These are phyloP conservation scores for Athelia sp. DNA, from an alignment of 1,284 basidiomycete genomes.

Conservation along the genomic window DNA sequence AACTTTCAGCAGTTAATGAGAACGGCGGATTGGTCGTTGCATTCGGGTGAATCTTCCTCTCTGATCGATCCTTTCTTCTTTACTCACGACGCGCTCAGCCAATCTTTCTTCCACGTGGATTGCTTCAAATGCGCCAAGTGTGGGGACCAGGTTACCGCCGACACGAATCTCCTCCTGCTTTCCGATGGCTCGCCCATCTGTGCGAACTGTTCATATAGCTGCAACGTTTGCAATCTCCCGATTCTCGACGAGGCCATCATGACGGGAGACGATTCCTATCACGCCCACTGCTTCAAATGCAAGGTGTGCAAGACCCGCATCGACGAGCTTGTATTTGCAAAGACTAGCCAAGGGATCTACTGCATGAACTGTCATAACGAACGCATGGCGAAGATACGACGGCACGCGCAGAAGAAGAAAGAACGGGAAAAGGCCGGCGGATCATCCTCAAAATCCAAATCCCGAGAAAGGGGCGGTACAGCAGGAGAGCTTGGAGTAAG, in stretches of 20 bases:
- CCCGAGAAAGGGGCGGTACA: conserved; percentile 37
- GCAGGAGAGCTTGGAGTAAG: conserved; percentile 35
- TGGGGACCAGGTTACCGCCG: conserved; percentile 75
- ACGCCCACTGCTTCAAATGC: conserved; percentile 98
- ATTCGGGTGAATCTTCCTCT: conserved; percentile 64
- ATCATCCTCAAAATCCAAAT: conserved; percentile 36
- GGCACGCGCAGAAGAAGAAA: conserved; percentile 79
- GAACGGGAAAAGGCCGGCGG: conserved; percentile 43
- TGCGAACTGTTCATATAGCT: conserved; percentile 94
- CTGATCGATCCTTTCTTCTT: neutral
- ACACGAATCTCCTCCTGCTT: conserved; percentile 92
- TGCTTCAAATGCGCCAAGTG: conserved; percentile 87
- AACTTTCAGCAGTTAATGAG: conserved; percentile 76
- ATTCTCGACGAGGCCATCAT: conserved; percentile 98
- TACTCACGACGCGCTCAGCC: conserved; percentile 35
- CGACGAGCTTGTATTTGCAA: conserved; percentile 97
- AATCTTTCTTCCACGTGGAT: conserved; percentile 80
- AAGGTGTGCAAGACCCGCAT: conserved; percentile 92
- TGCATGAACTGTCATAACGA: conserved; percentile 99
- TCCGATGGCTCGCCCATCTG: conserved; percentile 98
- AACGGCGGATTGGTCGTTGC: conserved; percentile 86
- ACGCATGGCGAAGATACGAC: conserved; percentile 86
- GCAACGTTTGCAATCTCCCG: conserved; percentile 86
- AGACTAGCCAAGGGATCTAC: conserved; percentile 97
- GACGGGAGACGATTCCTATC: conserved; percentile 98